Base-by-base conservation (phyloP, 1,139 yeast species). In the Kodamaea fungicola region DNA sequence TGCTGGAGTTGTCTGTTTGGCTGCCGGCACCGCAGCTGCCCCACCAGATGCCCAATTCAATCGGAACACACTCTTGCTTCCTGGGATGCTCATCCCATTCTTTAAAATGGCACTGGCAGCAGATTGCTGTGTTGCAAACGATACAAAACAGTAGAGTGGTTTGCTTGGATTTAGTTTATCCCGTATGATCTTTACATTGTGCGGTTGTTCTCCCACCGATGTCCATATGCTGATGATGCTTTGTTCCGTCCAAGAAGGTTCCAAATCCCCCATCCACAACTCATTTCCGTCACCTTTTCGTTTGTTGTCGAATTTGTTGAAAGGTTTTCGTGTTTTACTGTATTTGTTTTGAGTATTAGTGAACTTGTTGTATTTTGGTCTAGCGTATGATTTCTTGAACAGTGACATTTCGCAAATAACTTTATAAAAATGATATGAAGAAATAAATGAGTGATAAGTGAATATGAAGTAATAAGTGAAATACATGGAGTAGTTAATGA, bases 201-300 rank as follows among this genome's bases (percentile, higher is more conserved):
- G 42, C 2, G 76, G 75, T 3, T 51, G 51, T 32, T 61, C 65
- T 1, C 74, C 76, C 8, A 64, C 44, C 8, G 59, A 38, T 5
- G 54, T 44, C 97, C 97, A 90, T 37, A 88, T 68, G 38, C 76
- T 70, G 30, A 72, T 69, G 35, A 90, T 77, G 34, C 77, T 70
- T 10, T 66, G 67, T 57, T 89, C 97, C 45, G 84, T 89, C 80
- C 94, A 85, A 62, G 78, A 71, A 1, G 94, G 87, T 50, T 89
- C 96, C 33, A 90, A 65, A 57, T 89, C 97, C 8, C 97, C 97
- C 97, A 90, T 90, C 96, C 96, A 89, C 38, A 88, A 42, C 43
- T 71, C 76, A 34, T 50, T 45, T 7, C 39, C 39, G 8, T 46
- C 49, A 8, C 23, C 25, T 16, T 16, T 16, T 16, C 19, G 19